A percentile compares a stretch with the other conserved stretches of the same genome.
These are phyloP conservation scores for Chlorella sp. DNA, from an alignment of 139 green algal species.

Conservation along the genomic window DNA sequence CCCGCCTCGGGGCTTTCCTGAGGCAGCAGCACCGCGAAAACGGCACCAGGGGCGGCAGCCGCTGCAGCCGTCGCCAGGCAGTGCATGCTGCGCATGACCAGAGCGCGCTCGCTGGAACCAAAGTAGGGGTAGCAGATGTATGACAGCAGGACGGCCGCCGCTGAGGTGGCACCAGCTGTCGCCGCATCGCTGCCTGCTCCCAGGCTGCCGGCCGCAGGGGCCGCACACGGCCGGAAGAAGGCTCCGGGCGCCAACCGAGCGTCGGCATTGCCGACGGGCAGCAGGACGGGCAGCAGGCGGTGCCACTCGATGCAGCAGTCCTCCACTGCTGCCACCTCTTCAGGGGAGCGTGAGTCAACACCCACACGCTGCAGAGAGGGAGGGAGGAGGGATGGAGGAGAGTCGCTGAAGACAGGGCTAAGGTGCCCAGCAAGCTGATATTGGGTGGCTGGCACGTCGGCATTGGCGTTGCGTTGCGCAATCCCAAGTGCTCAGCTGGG, in stretches of 20 bases:
- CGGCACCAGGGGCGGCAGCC: not conserved
- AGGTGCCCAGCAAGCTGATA: too few species aligned
- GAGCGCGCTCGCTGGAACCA: constrained; percentile 4
- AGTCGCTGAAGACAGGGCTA: too few species aligned
- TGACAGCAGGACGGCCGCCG: constrained; percentile 50
- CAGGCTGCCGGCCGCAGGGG: not conserved
- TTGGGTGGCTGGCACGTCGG: too few species aligned
- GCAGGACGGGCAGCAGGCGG: constrained; percentile 51
- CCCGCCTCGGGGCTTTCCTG: constrained; percentile 8
- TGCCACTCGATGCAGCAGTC: constrained; percentile 50
- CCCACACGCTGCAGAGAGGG: not conserved
- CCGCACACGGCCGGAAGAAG: constrained; percentile 31
- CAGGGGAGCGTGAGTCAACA: not conserved
- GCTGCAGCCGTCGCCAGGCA: constrained; percentile 28
- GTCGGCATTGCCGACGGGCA: not conserved
- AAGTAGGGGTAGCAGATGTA: constrained; percentile 58
- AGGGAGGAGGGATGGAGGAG: not conserved
- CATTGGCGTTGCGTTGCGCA: too few species aligned
- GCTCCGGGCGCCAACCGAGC: constrained; percentile 16
- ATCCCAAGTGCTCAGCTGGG: too few species aligned
- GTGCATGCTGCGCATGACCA: constrained; percentile 34
- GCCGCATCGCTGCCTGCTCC: not conserved
- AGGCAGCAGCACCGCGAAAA: constrained; percentile 29
- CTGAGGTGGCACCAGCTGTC: constrained; percentile 14
- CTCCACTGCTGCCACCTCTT: constrained; percentile 45